Evolutionary conservation across 2,329 filamentous ascomycete species (phyloP).

Genomic region (Magnaporthiopsis poae): DNA sequence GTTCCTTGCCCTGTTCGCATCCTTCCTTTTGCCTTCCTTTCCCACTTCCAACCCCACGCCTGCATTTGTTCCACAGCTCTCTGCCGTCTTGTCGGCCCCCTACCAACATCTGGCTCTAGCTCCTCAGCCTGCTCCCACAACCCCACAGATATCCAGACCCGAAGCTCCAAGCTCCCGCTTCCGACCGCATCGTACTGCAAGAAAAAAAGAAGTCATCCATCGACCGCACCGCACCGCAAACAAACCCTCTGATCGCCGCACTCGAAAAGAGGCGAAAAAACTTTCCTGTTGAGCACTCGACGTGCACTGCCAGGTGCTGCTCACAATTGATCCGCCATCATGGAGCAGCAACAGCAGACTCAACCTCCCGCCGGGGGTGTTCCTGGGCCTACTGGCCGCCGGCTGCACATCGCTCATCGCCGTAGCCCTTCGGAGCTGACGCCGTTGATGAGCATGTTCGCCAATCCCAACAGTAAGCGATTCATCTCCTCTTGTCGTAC

Average conservation of each 20-base stretch:
- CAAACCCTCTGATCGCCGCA: background rate
- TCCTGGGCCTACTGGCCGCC: conserved; percentile 70
- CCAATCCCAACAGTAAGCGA: conserved; percentile 52
- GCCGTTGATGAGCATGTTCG: conserved; percentile 88
- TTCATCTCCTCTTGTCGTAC: background rate
- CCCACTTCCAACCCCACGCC: conserved; percentile 1
- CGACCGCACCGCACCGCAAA: background rate
- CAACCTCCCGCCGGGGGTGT: conserved; percentile 46
- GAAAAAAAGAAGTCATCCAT: background rate
- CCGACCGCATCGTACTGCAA: background rate
- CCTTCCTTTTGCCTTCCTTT: background rate
- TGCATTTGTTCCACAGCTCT: background rate
- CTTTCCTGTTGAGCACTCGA: conserved; percentile 30
- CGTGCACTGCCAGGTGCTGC: conserved; percentile 25
- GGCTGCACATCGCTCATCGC: conserved; percentile 93
- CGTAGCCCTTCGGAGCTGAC: conserved; percentile 95
- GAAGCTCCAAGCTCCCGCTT: conserved; percentile 5
- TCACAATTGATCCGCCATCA: conserved; percentile 26
- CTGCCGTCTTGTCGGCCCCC: background rate
- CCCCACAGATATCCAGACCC: conserved; percentile 4
- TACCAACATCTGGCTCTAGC: conserved; percentile 1
- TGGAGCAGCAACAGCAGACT: conserved; percentile 56
- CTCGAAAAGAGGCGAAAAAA: background rate
- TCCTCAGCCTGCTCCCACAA: conserved; percentile 3
- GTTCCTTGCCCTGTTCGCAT: conserved; percentile 5